Conservation (phyloP, 441 rosid genomes). For the Populus tomentosa region DNA sequence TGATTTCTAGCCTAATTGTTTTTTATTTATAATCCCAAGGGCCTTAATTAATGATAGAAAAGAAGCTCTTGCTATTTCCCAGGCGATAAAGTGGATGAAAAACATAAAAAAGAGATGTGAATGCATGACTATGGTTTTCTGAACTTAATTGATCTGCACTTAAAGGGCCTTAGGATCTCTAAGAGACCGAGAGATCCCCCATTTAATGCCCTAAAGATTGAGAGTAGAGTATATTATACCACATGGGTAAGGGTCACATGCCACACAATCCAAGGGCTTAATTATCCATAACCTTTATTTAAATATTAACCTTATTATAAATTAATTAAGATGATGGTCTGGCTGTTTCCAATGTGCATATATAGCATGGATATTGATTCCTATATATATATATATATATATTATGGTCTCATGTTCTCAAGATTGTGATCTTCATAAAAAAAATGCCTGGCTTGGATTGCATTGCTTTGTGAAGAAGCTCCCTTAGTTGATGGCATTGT, state of each 20-base stretch:
- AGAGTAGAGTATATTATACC: slow-evolving; percentile 39
- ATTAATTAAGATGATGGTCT: not conserved
- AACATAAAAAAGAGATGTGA: not conserved
- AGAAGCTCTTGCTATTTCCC: not conserved
- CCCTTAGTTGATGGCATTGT: too few species aligned
- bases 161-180: slow-evolving; percentile 33
- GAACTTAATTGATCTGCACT: slow-evolving; percentile 31
- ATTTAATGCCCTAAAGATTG: not conserved
- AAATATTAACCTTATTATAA: not conserved
- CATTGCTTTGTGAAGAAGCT: too few species aligned
- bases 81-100: not conserved
- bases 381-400: too few species aligned
- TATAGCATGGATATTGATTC: too few species aligned
- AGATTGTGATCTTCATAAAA: not conserved
- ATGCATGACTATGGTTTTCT: slow-evolving; percentile 28
- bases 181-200: slow-evolving; percentile 1
- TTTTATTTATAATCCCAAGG: not conserved
- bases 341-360: not conserved
- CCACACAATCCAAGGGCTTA: slow-evolving; percentile 33
- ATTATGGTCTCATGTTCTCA: not conserved
- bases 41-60: not conserved
- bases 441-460: too few species aligned
- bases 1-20: too few species aligned
- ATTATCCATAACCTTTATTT: slow-evolving; percentile 2
- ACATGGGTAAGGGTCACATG: slow-evolving; percentile 45